Conservation (phyloP, 2,329 filamentous ascomycete genomes). For the Cryphonectria parasitica region DNA sequence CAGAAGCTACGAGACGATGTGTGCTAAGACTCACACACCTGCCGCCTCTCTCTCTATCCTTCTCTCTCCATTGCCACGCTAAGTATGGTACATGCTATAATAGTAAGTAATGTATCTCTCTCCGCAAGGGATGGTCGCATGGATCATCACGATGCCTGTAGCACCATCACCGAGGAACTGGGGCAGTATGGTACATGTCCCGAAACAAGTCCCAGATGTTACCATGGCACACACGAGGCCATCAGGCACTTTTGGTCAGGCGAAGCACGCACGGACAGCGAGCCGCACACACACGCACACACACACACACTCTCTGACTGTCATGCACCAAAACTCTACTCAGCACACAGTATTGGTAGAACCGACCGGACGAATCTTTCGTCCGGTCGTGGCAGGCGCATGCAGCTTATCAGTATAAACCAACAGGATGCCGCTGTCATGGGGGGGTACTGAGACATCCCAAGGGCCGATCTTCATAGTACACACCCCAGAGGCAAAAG, state of each 20-base stretch:
- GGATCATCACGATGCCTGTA: constrained; percentile 11
- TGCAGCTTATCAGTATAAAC: background rate
- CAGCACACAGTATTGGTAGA: background rate
- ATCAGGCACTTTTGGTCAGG: constrained; percentile 9
- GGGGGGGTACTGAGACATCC: background rate
- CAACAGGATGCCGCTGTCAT: background rate
- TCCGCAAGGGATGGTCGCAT: constrained; percentile 10
- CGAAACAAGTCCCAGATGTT: constrained; percentile 20
- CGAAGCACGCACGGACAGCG: constrained; percentile 16
- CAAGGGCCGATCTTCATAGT: constrained; percentile 6
- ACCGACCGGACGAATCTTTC: background rate
- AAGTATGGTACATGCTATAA: no score
- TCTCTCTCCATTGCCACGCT: no score
- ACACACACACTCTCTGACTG: background rate
- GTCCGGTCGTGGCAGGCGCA: background rate
- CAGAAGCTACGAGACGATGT: constrained; percentile 16
- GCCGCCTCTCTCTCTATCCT: background rate
- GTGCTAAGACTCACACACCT: background rate
- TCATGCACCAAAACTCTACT: background rate
- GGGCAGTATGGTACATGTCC: constrained; percentile 6
- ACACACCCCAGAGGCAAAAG: background rate
- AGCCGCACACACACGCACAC: background rate
- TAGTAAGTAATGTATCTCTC: background rate
- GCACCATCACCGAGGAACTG: background rate
- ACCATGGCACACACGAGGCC: constrained; percentile 18